These are phyloP conservation scores for Fomitopsis schrenkii DNA, from an alignment of 1,284 basidiomycete genomes.

Conservation along the genomic window DNA sequence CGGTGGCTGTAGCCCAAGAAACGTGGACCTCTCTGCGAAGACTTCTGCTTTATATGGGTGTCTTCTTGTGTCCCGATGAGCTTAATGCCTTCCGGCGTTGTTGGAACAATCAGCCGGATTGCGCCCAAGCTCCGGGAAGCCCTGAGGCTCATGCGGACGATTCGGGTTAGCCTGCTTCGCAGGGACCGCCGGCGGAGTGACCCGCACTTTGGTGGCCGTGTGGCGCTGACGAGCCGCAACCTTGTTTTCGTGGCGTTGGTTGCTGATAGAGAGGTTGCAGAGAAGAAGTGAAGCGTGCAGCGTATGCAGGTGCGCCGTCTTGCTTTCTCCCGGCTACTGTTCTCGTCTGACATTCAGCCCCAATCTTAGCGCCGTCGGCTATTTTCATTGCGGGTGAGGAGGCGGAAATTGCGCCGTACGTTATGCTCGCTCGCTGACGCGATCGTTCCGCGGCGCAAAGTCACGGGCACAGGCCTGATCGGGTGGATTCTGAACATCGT, in stretches of 20 bases:
- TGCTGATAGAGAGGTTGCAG: conserved; percentile 27
- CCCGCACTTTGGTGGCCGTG: background rate
- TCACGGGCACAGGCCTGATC: conserved; percentile 78
- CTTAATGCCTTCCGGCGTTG: background rate
- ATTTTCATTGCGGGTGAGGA: conserved; percentile 77
- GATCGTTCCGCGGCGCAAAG: conserved; percentile 27
- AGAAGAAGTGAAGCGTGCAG: conserved; percentile 87
- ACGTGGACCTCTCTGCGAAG: background rate
- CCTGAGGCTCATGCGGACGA: background rate
- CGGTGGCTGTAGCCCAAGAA: background rate
- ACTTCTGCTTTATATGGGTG: background rate
- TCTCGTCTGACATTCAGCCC: background rate
- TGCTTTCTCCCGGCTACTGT: background rate
- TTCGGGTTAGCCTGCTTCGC: background rate
- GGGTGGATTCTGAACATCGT: conserved; percentile 86
- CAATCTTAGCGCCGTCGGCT: conserved; percentile 56
- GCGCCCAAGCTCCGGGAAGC: background rate
- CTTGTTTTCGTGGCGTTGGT: background rate
- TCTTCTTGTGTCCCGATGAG: background rate
- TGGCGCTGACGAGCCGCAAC: background rate
- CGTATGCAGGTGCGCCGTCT: conserved; percentile 63
- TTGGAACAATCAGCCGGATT: background rate
- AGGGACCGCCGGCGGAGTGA: background rate
- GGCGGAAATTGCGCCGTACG: background rate
- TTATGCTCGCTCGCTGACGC: background rate